phyloP scores from a whole-genome alignment of 441 rosid species.

The Pelargonium citronellum region DNA sequence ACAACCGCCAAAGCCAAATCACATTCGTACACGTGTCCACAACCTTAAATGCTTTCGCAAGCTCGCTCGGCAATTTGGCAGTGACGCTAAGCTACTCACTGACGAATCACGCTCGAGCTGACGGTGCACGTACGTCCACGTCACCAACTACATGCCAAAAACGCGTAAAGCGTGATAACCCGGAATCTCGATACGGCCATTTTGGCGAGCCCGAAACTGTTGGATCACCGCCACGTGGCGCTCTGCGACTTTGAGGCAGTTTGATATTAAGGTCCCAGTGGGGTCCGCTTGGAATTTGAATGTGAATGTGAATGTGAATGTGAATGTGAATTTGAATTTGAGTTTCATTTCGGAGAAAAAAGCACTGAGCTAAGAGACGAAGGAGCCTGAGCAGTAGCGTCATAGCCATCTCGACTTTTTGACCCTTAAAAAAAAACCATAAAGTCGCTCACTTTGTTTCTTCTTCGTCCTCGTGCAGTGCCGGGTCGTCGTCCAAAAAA shows the following conservation, averaged over 20 bases:
- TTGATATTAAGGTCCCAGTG: slow-evolving; percentile 29
- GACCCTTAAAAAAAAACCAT: neutral
- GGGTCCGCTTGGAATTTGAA: slow-evolving; percentile 24
- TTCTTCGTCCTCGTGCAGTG: neutral
- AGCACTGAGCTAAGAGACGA: slow-evolving; percentile 16
- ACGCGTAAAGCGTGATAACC: slow-evolving; percentile 53
- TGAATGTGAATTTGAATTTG: slow-evolving; percentile 17
- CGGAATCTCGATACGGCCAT: slow-evolving; percentile 31
- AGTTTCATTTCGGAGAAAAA: slow-evolving; percentile 21
- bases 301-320: slow-evolving; percentile 14
- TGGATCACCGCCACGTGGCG: slow-evolving; percentile 27
- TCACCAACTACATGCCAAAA: slow-evolving; percentile 38
- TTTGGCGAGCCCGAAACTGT: slow-evolving; percentile 20
- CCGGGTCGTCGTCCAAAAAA: neutral
- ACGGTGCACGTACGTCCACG: slow-evolving; percentile 55
- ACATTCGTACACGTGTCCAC: neutral
- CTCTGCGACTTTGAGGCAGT: slow-evolving; percentile 7
- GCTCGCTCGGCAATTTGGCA: neutral
- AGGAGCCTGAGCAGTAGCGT: slow-evolving; percentile 18
- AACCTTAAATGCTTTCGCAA: neutral
- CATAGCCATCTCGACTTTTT: neutral
- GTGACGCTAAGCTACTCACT: neutral
- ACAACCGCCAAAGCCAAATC: neutral
- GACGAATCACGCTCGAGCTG: slow-evolving; percentile 15
- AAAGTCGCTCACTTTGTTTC: neutral